Evolutionary conservation across 2,329 filamentous ascomycete genomes (phyloP), one percentile per base, ranked within the genome.

Genomic region (Penicillium sp.): DNA sequence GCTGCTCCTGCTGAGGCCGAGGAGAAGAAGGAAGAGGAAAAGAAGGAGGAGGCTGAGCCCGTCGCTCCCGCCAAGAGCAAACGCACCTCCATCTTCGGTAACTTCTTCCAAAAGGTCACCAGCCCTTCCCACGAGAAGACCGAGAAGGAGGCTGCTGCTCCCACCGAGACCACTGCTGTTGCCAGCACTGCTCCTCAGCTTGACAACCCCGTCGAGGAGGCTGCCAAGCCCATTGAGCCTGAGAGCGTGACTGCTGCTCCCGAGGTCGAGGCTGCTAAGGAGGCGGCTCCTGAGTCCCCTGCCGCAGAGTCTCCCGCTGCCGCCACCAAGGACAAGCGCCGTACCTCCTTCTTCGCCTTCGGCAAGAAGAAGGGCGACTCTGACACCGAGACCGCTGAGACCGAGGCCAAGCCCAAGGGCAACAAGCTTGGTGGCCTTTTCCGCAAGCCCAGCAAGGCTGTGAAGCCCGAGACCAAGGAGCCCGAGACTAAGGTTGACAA

Each of bases 41-140:
- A 73, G 62, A 67, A 67, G 70, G 80, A 80, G 61, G 73, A 77
- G 48, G 76, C 75, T 61, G 72, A 80, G 62, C 71, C 76, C 46
- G 77, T 75, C 63, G 71, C 80, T 59, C 81, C 79, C 69, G 83
- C 82, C 66, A 87, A 88, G 79, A 68, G 80, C 79, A 96, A 96
- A 91, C 91, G 92, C 78, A 88, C 88, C 79, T 95, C 91, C 68
- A 89, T 93, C 73, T 96, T 96, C 80, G 88, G 87, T 71, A 89
- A 88, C 73, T 88, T 91, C 75, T 86, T 85, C 79, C 90, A 92
- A 86, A 94, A 94, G 85, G 77, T 81, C 54, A 72, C 74, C 64
- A 81, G 76, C 74, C 79, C 79, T 35, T 74, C 74, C 58, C 73
- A 77, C 50, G 79, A 81, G 73, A 82, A 82, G 73, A 73, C 76